Percentiles rank a stretch among this genome's conserved stretches.
Evolutionary conservation across 805 yeast species (phyloP).

Genomic region (Priceomyces melissophilus): DNA sequence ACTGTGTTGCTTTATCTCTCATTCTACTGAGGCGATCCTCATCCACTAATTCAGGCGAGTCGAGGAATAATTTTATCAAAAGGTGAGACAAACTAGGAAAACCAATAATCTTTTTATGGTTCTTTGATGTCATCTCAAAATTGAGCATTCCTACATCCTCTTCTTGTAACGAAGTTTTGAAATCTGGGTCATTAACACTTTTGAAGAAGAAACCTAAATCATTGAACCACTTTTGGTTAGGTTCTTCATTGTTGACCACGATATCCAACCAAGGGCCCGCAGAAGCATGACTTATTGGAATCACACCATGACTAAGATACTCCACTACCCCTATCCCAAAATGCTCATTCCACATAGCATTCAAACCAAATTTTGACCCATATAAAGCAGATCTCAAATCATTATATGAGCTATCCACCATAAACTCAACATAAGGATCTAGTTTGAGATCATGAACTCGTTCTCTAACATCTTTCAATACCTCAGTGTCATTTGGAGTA

Average conservation of each 20-base stretch:
- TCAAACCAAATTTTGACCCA: conserved; percentile 70
- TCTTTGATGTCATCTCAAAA: conserved; percentile 1
- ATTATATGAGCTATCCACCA: conserved; percentile 71
- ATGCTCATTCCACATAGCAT: conserved; percentile 99
- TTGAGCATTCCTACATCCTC: conserved; percentile 6
- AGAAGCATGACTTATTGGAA: conserved; percentile 89
- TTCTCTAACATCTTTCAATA: conserved; percentile 48
- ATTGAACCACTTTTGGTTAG: conserved; percentile 24
- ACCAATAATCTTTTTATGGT: conserved; percentile 4
- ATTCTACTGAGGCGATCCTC: conserved; percentile 36
- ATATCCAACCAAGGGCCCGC: conserved; percentile 95
- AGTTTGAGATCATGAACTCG: conserved; percentile 32
- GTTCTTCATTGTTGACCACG: conserved; percentile 35
- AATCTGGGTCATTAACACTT: conserved; percentile 72
- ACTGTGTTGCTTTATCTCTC: conserved; percentile 44
- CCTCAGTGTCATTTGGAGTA: conserved; percentile 57
- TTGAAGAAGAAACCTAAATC: conserved; percentile 81
- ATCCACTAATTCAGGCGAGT: conserved; percentile 22
- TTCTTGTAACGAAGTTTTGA: conserved; percentile 10
- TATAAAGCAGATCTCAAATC: conserved; percentile 53
- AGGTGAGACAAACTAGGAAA: conserved; percentile 50
- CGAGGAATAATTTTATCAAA: conserved; percentile 41
- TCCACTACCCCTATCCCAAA: conserved; percentile 98
- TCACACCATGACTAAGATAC: conserved; percentile 77
- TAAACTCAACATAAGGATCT: conserved; percentile 45